phyloP scores from a whole-genome alignment of 2,329 filamentous ascomycete genomes.

The Penicillium sp. region DNA sequence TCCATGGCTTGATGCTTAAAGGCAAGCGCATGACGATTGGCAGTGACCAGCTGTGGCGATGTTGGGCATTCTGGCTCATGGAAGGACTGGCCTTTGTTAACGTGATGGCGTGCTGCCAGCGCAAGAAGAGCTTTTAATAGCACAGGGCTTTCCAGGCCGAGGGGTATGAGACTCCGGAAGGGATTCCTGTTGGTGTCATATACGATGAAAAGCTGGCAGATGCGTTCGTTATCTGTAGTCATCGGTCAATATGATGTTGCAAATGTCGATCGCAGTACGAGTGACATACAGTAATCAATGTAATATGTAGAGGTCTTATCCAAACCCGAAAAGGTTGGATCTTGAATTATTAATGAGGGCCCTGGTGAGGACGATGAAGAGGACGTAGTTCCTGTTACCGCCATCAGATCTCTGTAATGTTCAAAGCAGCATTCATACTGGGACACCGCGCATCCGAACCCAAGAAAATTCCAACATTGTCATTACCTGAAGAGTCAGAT shows the following conservation, averaged over 20 bases:
- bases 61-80: slow-evolving; percentile 11
- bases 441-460: background rate
- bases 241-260: background rate
- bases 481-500: background rate
- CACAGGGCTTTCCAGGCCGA: slow-evolving; percentile 31
- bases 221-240: slow-evolving; percentile 35
- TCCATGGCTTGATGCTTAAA: slow-evolving; percentile 41
- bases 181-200: slow-evolving; percentile 41
- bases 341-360: slow-evolving; percentile 18
- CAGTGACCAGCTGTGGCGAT: slow-evolving; percentile 15
- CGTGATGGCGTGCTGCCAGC: slow-evolving; percentile 38
- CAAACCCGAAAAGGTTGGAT: slow-evolving; percentile 12
- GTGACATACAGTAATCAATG: slow-evolving; percentile 36
- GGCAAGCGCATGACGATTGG: slow-evolving; percentile 33
- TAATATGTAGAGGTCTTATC: slow-evolving; percentile 31
- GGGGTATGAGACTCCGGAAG: slow-evolving; percentile 34
- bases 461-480: background rate
- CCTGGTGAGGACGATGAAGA: background rate
- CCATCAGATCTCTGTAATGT: background rate
- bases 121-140: slow-evolving; percentile 37
- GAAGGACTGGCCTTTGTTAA: slow-evolving; percentile 32
- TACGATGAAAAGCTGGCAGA: slow-evolving; percentile 40
- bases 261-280: too few species aligned
- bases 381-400: background rate
- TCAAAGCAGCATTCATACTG: too few species aligned